Evolutionary conservation across 345 rosid genomes (phyloP).

Genomic region (Lenwebbia sp.): DNA sequence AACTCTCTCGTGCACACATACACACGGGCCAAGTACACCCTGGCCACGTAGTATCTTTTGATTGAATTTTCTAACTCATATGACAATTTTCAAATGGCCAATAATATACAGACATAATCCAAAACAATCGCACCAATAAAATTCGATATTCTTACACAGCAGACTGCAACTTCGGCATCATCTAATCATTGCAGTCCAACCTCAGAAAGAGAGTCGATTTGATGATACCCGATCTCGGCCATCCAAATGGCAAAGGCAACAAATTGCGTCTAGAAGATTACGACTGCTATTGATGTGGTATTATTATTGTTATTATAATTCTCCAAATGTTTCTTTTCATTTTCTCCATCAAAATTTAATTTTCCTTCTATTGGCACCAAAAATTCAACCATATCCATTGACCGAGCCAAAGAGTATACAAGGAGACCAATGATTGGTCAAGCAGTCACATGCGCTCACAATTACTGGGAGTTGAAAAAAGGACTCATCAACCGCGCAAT

Average conservation of each 20-base stretch:
- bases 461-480: background rate
- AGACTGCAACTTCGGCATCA: background rate
- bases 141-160: background rate
- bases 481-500: too few species aligned
- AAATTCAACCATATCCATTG: background rate
- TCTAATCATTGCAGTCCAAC: background rate
- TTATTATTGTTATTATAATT: background rate
- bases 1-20: background rate
- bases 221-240: background rate
- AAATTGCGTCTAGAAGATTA: background rate
- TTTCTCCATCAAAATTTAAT: background rate
- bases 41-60: too few species aligned
- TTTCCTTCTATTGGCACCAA: background rate
- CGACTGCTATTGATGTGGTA: background rate
- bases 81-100: background rate
- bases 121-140: background rate
- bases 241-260: background rate
- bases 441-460: background rate
- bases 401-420: background rate
- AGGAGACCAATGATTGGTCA: background rate
- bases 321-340: background rate
- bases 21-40: too few species aligned
- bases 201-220: background rate
- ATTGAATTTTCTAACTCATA: background rate
- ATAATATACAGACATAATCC: background rate